Evolutionary conservation across 1,284 basidiomycete species (phyloP).

Genomic region (Phylloboletellus chloephorus): DNA sequence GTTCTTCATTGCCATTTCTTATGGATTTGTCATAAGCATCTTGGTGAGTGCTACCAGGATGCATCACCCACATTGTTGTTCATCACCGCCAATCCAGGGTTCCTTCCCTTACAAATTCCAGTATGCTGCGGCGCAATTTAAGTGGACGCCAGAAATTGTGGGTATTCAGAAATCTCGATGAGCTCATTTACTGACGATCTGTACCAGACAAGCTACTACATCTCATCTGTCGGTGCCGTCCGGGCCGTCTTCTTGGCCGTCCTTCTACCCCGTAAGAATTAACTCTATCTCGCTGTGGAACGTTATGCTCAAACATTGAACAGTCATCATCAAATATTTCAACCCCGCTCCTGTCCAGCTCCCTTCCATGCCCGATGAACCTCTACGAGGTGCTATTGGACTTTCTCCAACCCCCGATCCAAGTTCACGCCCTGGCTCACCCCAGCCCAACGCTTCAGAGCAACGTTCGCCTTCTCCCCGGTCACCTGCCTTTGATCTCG

Average conservation of each 20-base stretch:
- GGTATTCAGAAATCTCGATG: slow-evolving; percentile 19
- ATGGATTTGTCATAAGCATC: slow-evolving; percentile 50
- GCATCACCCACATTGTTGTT: slow-evolving; percentile 3
- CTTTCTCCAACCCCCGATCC: slow-evolving; percentile 5
- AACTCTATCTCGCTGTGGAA: neutral
- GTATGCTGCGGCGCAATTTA: slow-evolving; percentile 60
- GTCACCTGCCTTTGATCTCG: slow-evolving; percentile 55
- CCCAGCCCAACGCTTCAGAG: neutral
- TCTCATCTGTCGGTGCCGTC: slow-evolving; percentile 55
- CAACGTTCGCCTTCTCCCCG: slow-evolving; percentile 25
- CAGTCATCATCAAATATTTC: slow-evolving; percentile 53
- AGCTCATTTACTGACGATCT: slow-evolving; percentile 6
- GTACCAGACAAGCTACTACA: slow-evolving; percentile 68
- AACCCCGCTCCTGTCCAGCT: slow-evolving; percentile 40
- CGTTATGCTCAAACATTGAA: slow-evolving; percentile 2
- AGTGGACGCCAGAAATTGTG: slow-evolving; percentile 72
- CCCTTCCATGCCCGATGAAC: slow-evolving; percentile 29
- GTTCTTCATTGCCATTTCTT: slow-evolving; percentile 50
- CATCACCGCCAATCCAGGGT: slow-evolving; percentile 42
- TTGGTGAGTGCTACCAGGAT: slow-evolving; percentile 41
- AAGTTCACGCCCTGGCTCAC: slow-evolving; percentile 18
- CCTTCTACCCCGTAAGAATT: slow-evolving; percentile 60
- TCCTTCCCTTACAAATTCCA: slow-evolving; percentile 62
- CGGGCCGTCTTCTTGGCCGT: slow-evolving; percentile 59
- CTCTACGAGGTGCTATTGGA: slow-evolving; percentile 25